Conservation (phyloP, 2,329 filamentous ascomycete species). For the Exserohilum turcica region DNA sequence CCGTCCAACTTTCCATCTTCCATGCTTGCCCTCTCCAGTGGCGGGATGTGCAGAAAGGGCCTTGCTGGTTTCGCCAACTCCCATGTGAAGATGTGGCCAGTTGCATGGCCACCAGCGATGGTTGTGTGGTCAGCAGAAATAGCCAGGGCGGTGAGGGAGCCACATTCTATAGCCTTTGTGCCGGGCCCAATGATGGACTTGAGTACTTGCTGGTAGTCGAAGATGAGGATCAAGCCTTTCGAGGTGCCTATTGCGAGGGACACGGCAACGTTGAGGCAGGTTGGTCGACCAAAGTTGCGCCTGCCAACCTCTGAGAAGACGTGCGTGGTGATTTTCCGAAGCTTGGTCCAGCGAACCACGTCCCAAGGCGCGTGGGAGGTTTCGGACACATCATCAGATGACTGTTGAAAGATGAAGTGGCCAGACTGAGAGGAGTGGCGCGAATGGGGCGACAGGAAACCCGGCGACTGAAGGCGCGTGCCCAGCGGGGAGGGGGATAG, state of each 20-base stretch:
- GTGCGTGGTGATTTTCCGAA: conserved; percentile 86
- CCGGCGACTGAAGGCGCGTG: conserved; percentile 74
- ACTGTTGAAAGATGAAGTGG: conserved; percentile 63
- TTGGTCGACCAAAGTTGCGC: conserved; percentile 89
- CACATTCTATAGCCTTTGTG: conserved; percentile 92
- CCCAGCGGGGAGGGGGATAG: conserved; percentile 66
- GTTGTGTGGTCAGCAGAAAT: conserved; percentile 94
- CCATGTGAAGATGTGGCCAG: conserved; percentile 96
- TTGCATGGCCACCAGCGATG: conserved; percentile 85
- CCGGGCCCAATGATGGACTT: conserved; percentile 93
- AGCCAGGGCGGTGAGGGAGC: conserved; percentile 82
- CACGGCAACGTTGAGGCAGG: conserved; percentile 85
- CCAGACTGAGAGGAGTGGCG: conserved; percentile 80
- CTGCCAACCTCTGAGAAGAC: conserved; percentile 91
- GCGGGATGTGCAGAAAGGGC: conserved; percentile 86
- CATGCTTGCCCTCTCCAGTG: conserved; percentile 69
- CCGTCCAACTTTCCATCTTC: conserved; percentile 75
- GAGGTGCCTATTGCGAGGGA: conserved; percentile 89
- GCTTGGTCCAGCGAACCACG: conserved; percentile 91
- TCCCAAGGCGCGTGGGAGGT: conserved; percentile 88
- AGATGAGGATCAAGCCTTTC: conserved; percentile 91
- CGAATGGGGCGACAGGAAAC: conserved; percentile 76
- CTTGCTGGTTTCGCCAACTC: conserved; percentile 81
- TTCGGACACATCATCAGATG: conserved; percentile 58
- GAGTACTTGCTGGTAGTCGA: conserved; percentile 95